Evolutionary conservation across 768 basidiomycete genomes (phyloP), one percentile per base, ranked within the genome.

Genomic region (Suillus sp.): DNA sequence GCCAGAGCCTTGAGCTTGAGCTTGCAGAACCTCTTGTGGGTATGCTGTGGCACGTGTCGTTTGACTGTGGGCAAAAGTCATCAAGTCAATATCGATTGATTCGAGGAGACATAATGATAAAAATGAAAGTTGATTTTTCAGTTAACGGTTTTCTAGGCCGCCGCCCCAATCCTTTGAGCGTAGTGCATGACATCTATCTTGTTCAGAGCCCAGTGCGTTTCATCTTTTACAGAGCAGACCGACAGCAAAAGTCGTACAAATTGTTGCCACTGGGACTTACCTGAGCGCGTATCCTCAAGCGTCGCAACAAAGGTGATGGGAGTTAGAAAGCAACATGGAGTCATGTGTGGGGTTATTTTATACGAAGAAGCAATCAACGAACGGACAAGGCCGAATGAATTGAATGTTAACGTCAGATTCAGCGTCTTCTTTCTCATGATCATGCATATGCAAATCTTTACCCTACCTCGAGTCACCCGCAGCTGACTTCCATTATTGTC

Each of bases 71-170:
- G 60, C 34, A 48, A 59, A n/a, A n/a, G n/a, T n/a, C n/a, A n/a
- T n/a, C n/a, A 48, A 30, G 67, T 72, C 64, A 72, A 66, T 58
- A 18, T 32, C 56, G 45, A 60, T 59, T 25, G 34, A 5, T 20
- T n/a, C n/a, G 32, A 20, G 38, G 30, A 53, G 2, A 38, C 22
- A 45, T n/a, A n/a, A n/a, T n/a, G n/a, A n/a, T n/a, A 38, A 47
- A 20, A 59, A 25, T 27, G 57, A 63, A 57, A 57, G 32, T 34
- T 4, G 62, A 61, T 74, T 60, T 62, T 68, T 86, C 85, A 83
- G 85, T 81, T 64, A 77, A 84, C 85, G 84, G 85, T 77, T 85
- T 85, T 85, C 84, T 86, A 85, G 78, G 84, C 85, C 83, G 85
- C 84, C 80, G 76, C 81, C 74, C 78, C 64, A 37, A 22, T n/a